Evolutionary conservation across 257 asterid species (phyloP), one percentile per base, ranked within the genome.

Genomic region (Lavandula angustifolia): DNA sequence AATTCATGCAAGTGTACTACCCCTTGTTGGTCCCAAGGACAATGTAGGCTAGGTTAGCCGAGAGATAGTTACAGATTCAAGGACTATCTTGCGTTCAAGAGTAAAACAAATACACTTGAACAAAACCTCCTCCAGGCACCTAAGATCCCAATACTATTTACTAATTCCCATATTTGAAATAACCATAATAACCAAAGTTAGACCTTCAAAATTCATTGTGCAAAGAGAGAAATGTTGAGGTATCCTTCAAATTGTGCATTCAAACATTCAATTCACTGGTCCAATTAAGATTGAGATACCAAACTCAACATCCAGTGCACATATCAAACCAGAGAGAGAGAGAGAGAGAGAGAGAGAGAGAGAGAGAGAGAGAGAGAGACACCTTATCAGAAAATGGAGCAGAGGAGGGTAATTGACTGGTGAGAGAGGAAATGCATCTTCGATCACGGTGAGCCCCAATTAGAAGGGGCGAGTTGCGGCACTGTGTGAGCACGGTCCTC

Each of bases 361-460:
- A 22, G 27, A 22, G 27, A 64, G 16, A 34, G 33, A 9, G 9
- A 9, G 27, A 44, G 32, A 12, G 35, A 9, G 63, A 13, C 12
- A 86, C 96, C 88, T 84, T 72, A 50, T 60, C 59, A 40, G 58
- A 73, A 16, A 69, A 54, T n/a, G 63, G 72, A 32, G 41, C 5
- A 7, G 76, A 59, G 55, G 81, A 71, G 50, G 81, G 73, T 34
- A 61, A 69, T 5, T 67, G 79, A 69, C 33, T 67, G 53, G 74
- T 62, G 60, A 78, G 35, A 43, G 59, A 54, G 58, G 80, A 76
- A 37, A 59, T 49, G 64, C 50, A 61, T 2, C 47, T 64, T 18
- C 63, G 78, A 40, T 57, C 61, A 60, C 52, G 73, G 49, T 79
- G 83, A 41, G 27, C n/a, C 16, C 65, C 62, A 35, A 42, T 55